Evolutionary conservation across 371 early-diverging fungal species (phyloP).

Genomic region (Lichtheimia hyalospora): DNA sequence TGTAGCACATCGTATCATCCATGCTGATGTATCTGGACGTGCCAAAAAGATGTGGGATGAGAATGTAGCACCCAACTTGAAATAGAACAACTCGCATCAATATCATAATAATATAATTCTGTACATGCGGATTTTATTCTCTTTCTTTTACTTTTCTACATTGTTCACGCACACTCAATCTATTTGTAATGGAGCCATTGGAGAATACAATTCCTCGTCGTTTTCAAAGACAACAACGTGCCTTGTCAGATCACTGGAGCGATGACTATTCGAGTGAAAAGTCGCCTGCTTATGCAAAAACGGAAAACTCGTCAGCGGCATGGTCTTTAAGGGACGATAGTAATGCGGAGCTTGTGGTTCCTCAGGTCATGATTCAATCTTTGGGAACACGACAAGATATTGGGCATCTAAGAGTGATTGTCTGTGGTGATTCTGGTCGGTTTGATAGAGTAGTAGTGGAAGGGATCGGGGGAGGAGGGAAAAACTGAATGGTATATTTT

Average conservation of each 20-base stretch:
- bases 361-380: slow-evolving; percentile 7
- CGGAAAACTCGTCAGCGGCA: slow-evolving; percentile 5
- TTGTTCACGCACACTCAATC: background rate
- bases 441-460: background rate
- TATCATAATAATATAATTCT: background rate
- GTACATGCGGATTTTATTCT: background rate
- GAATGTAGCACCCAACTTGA: slow-evolving; percentile 23
- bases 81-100: background rate
- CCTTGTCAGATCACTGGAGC: background rate
- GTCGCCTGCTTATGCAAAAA: background rate
- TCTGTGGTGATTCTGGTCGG: slow-evolving; percentile 61
- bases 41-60: slow-evolving; percentile 22
- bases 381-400: slow-evolving; percentile 11
- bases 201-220: no score
- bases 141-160: slow-evolving; percentile 5
- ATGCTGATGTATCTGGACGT: slow-evolving; percentile 26
- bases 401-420: slow-evolving; percentile 49
- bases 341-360: slow-evolving; percentile 14
- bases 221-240: background rate
- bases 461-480: background rate
- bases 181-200: no score
- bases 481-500: background rate
- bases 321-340: slow-evolving; percentile 11
- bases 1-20: slow-evolving; percentile 31
- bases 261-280: background rate